Evolutionary conservation across 1,284 basidiomycete species (phyloP).

Genomic region (Chalciporus sp.): DNA sequence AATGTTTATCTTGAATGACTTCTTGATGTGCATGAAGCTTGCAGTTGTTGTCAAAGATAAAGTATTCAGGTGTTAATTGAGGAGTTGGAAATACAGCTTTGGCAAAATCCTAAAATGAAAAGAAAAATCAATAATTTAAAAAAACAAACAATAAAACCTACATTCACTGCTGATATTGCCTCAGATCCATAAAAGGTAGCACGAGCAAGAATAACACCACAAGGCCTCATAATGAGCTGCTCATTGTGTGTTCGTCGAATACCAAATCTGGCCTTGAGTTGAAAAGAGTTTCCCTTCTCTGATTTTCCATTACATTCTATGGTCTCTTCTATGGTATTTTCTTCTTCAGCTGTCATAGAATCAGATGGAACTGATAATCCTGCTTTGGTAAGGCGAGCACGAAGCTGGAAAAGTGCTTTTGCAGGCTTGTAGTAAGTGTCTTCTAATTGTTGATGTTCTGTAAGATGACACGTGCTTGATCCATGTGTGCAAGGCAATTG

Average conservation of each 20-base stretch:
- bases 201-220: neutral
- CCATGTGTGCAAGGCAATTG: conserved; percentile 25
- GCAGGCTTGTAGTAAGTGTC: conserved; percentile 15
- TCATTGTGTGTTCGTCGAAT: conserved; percentile 1
- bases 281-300: conserved; percentile 10
- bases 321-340: conserved; percentile 9
- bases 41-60: conserved; percentile 13
- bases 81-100: conserved; percentile 15
- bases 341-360: neutral
- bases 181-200: conserved; percentile 32
- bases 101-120: conserved; percentile 19
- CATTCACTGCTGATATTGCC: conserved; percentile 24
- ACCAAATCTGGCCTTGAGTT: conserved; percentile 9
- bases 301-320: conserved; percentile 16
- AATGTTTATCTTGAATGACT: conserved; percentile 5
- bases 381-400: neutral
- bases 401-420: conserved; percentile 13
- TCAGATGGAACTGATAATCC: conserved; percentile 2
- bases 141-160: conserved; percentile 11
- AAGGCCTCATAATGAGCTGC: conserved; percentile 11
- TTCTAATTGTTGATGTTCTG: conserved; percentile 18
- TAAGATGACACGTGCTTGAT: conserved; percentile 20
- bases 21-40: conserved; percentile 10
- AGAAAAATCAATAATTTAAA: neutral
- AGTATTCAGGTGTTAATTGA: conserved; percentile 7